Evolutionary conservation across 352 stramenopile species (phyloP).

Genomic region (Pythium graminicola): DNA sequence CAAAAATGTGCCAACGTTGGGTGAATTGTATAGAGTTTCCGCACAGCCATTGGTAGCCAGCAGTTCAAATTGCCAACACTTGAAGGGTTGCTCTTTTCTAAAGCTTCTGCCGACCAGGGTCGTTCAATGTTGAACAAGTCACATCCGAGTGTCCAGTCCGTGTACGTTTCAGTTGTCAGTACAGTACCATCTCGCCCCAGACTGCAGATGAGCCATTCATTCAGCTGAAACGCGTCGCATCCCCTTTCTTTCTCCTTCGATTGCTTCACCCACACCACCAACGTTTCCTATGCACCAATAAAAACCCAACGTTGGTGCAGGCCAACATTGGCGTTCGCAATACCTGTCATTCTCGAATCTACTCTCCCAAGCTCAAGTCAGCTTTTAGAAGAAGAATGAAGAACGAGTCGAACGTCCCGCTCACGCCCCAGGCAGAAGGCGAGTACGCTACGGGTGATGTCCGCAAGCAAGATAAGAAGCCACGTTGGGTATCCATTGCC

Average conservation of each 20-base stretch:
- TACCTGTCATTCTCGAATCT: constrained; percentile 26
- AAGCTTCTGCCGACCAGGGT: neutral
- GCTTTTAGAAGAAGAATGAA: constrained; percentile 27
- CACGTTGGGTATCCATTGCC: constrained; percentile 29
- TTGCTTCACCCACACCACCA: neutral
- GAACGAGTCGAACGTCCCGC: constrained; percentile 31
- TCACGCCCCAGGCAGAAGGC: constrained; percentile 41
- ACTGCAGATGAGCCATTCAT: constrained; percentile 4
- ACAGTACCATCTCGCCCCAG: neutral
- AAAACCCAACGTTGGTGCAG: neutral
- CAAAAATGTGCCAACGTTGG: too few species aligned
- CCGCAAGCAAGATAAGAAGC: constrained; percentile 17
- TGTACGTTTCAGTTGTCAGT: neutral
- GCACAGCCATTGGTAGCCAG: too few species aligned
- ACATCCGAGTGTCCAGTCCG: neutral
- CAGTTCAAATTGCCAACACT: too few species aligned
- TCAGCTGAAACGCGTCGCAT: constrained; percentile 1
- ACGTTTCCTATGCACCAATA: constrained; percentile 18
- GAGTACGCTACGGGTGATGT: constrained; percentile 23
- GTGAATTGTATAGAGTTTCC: too few species aligned
- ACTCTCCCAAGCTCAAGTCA: constrained; percentile 3
- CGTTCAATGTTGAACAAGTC: too few species aligned
- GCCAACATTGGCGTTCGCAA: neutral
- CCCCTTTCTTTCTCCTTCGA: neutral
- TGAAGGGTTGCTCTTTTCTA: neutral